A percentile compares a stretch with the other conserved stretches of the same genome.
Conservation (phyloP, 2,329 filamentous ascomycete species). For the Aspergillus luchuensis region DNA sequence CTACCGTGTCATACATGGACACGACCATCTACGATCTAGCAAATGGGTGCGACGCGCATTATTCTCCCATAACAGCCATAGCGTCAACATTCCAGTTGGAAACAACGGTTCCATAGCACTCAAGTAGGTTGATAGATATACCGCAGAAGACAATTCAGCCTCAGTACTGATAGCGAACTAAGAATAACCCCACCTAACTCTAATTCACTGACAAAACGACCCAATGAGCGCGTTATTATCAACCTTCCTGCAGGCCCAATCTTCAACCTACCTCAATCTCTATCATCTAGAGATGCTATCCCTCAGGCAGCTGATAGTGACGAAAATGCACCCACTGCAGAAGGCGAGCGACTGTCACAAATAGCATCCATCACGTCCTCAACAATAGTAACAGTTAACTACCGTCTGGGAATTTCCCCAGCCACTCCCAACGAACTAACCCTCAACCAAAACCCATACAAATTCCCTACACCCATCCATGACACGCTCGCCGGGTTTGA, state of each 20-base stretch:
- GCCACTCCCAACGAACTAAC: neutral
- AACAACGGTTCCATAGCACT: neutral
- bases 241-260: conserved; percentile 42
- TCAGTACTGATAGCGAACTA: neutral
- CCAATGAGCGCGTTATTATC: conserved; percentile 35
- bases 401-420: conserved; percentile 36
- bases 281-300: neutral
- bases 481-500: conserved; percentile 44
- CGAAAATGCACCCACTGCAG: neutral
- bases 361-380: conserved; percentile 36
- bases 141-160: neutral
- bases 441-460: conserved; percentile 16
- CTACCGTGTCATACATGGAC: too few relatives aligned
- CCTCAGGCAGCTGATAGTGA: neutral
- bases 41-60: neutral
- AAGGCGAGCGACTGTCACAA: conserved; percentile 6
- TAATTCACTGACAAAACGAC: neutral
- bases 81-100: neutral
- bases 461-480: conserved; percentile 42
- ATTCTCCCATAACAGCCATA: neutral
- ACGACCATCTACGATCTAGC: neutral
- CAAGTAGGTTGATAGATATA: neutral
- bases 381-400: conserved; percentile 45
- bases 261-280: conserved; percentile 14
- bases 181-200: conserved; percentile 27